phyloP scores from a whole-genome alignment of 495 filamentous ascomycete species.

The Hyaloscypha variabilis region DNA sequence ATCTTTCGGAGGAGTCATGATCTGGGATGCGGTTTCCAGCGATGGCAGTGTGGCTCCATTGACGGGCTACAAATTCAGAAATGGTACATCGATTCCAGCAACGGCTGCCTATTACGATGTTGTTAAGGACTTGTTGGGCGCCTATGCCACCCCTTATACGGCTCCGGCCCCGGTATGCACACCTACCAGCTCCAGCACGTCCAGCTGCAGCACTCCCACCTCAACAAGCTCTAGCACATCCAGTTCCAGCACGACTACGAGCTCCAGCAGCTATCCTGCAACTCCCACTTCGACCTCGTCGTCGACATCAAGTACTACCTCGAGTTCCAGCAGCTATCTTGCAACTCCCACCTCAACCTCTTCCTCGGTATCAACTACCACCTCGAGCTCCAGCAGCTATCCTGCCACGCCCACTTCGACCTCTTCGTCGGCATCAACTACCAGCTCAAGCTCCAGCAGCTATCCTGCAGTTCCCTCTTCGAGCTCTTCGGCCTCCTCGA shows the following conservation, averaged over 20 bases:
- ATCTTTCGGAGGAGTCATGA: constrained; percentile 70
- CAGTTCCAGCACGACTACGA: background rate
- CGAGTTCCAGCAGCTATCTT: background rate
- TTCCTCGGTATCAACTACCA: too few species aligned
- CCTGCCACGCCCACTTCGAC: background rate
- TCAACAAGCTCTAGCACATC: constrained; percentile 1
- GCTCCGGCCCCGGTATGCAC: constrained; percentile 28
- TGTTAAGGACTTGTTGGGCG: constrained; percentile 12
- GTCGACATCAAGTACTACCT: background rate
- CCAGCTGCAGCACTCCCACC: constrained; percentile 1
- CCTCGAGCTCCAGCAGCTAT: background rate
- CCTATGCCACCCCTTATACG: constrained; percentile 31
- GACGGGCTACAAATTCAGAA: background rate
- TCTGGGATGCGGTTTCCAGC: constrained; percentile 66
- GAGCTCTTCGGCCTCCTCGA: background rate
- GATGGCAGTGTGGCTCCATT: background rate
- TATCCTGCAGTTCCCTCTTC: too few species aligned
- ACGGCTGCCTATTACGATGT: background rate
- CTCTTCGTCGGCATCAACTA: background rate
- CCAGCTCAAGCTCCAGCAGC: background rate
- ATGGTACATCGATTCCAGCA: background rate
- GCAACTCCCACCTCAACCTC: too few species aligned
- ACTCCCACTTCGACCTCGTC: background rate
- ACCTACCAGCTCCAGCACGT: constrained; percentile 9
- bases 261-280: background rate